A percentile compares a stretch with the other conserved stretches of the same genome.
Evolutionary conservation across 192 early-diverging fungal genomes (phyloP).

Genomic region (Coemansia sp.): DNA sequence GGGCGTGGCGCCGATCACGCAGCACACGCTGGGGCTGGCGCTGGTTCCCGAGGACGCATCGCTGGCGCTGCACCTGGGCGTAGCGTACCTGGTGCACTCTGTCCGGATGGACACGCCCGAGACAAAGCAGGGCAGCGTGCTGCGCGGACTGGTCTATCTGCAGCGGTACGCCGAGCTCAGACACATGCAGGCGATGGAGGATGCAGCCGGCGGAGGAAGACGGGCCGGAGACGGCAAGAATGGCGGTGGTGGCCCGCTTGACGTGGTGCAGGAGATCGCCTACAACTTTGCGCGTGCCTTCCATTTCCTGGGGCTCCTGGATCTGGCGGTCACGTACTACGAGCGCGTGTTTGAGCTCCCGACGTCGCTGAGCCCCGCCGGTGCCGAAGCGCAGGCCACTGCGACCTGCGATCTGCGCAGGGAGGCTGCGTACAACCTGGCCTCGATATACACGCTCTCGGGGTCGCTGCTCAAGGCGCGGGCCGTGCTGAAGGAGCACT

Average conservation of each 20-base stretch:
- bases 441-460: constrained; percentile 72
- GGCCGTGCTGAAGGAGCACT: constrained; percentile 71
- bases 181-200: constrained; percentile 23
- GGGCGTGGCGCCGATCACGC: constrained; percentile 13
- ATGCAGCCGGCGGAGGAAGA: constrained; percentile 4
- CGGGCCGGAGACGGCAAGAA: not conserved
- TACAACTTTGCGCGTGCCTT: constrained; percentile 91
- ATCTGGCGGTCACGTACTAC: constrained; percentile 88
- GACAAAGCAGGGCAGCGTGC: constrained; percentile 11
- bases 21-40: constrained; percentile 42
- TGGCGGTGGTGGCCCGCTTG: not conserved
- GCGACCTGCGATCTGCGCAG: constrained; percentile 55
- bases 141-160: constrained; percentile 38
- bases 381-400: not conserved
- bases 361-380: constrained; percentile 33
- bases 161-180: constrained; percentile 48
- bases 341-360: constrained; percentile 67
- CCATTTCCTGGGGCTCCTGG: constrained; percentile 81
- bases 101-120: not conserved
- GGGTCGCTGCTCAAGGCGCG: constrained; percentile 74
- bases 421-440: constrained; percentile 93
- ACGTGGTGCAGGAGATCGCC: constrained; percentile 56
- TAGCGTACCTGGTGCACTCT: constrained; percentile 30
- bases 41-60: constrained; percentile 35
- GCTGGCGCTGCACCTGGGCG: constrained; percentile 34